Evolutionary conservation across 331 rosid species (phyloP), one percentile per base, ranked within the genome.

Genomic region (Stylosanthes scabra): DNA sequence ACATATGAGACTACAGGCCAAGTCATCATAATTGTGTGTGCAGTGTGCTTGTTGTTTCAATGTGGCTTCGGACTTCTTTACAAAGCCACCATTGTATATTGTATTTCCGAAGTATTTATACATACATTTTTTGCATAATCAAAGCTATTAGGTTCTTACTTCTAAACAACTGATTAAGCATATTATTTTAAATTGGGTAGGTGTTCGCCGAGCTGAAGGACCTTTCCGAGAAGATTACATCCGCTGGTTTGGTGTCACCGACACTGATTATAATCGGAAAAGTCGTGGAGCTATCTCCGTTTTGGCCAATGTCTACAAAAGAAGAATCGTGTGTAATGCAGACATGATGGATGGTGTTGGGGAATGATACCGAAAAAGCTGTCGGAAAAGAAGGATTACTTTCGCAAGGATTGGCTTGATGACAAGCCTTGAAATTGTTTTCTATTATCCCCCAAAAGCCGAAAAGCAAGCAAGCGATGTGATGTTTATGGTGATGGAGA

Each of bases 201-300:
- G 98, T 92, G 50, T 95, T 92, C 84, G 89, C 94, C 27, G 88
- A 84, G 68, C 85, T 95, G 28, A 85, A 82, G 82, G 90, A 95
- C 85, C 97, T 95, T 70, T 84, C 92, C 11, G 80, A 83, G 76
- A 81, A 84, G 76, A 90, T 90, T 75, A 65, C 71, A 16, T 81
- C 83, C 2, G 86, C 84, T 45, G 88, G 78, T 58, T 78, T 95
- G 66, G 84, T 79, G 63, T 95, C 99, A n/a, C 99, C 99, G 0
- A 90, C 98, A 12, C 85, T 95, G 60, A 89, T 95, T 63, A 80
- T 95, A 25, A 86, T 95, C 57, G 98, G 99, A 62, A 95, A 86
- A 81, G 99, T 95, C 47, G 99, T 92, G 55, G 90, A 89, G 29
- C 88, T 90, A 63, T 95, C 99, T n/a, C 93, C 97, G 9, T 80